These are phyloP conservation scores for Leptographium procerum DNA, from an alignment of 2,329 filamentous ascomycete species.

Conservation along the genomic window DNA sequence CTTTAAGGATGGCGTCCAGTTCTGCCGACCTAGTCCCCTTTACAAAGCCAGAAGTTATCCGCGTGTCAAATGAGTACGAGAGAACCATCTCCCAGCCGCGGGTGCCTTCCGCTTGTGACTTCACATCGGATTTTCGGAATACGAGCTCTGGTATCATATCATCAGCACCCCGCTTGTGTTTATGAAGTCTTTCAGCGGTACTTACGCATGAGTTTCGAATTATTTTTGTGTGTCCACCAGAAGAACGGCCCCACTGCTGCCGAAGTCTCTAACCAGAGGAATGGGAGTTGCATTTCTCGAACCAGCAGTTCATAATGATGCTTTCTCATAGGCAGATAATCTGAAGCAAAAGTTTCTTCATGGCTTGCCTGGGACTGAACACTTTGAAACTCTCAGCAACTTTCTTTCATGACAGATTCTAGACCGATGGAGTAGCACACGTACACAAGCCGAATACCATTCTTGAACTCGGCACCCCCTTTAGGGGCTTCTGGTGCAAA, in stretches of 20 bases:
- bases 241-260: conserved; percentile 23
- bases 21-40: conserved; percentile 19
- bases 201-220: conserved; percentile 17
- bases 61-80: conserved; percentile 17
- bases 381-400: background rate
- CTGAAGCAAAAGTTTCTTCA: conserved; percentile 17
- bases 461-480: background rate
- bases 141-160: conserved; percentile 17
- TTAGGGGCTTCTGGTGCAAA: conserved; percentile 5
- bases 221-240: conserved; percentile 19
- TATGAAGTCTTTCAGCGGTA: background rate
- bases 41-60: conserved; percentile 21
- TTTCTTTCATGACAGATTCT: background rate
- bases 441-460: conserved; percentile 11
- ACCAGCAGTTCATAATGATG: conserved; percentile 18
- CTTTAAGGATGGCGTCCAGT: conserved; percentile 15
- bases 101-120: conserved; percentile 17
- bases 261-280: conserved; percentile 18
- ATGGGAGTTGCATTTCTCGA: conserved; percentile 17
- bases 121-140: conserved; percentile 23
- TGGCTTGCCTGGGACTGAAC: conserved; percentile 1
- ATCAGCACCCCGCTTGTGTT: background rate
- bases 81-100: conserved; percentile 24
- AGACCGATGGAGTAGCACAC: background rate
- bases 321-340: conserved; percentile 15